These are phyloP conservation scores for Pichia sp. DNA, from an alignment of 1,139 yeast genomes.

Conservation along the genomic window DNA sequence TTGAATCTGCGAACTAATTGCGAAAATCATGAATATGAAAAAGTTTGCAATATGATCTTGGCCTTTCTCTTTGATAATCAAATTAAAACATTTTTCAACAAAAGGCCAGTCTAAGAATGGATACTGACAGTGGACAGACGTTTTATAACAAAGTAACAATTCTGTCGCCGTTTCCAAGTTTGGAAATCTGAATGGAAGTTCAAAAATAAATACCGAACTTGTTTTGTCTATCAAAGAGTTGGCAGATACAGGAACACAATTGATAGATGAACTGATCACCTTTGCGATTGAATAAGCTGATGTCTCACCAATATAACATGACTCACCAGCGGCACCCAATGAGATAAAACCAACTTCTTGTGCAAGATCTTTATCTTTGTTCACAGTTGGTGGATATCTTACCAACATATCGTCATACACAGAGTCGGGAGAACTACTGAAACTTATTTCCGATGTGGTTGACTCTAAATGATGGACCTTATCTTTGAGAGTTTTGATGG, in stretches of 20 bases:
- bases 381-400: constrained; percentile 11
- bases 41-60: constrained; percentile 31
- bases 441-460: constrained; percentile 16
- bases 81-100: constrained; percentile 29
- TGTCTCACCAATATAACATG: constrained; percentile 31
- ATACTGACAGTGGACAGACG: constrained; percentile 32
- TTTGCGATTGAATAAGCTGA: constrained; percentile 32
- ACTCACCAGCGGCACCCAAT: constrained; percentile 31
- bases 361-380: constrained; percentile 20
- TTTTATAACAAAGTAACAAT: constrained; percentile 21
- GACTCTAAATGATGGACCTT: constrained; percentile 22
- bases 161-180: constrained; percentile 33
- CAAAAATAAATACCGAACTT: constrained; percentile 1
- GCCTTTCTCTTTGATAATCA: constrained; percentile 25
- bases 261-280: constrained; percentile 28
- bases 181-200: constrained; percentile 33
- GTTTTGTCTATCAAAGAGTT: constrained; percentile 5
- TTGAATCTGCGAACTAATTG: constrained; percentile 49
- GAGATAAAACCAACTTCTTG: constrained; percentile 32
- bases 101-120: constrained; percentile 34
- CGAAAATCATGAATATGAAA: constrained; percentile 51
- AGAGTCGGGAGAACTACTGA: constrained; percentile 15
- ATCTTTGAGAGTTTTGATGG: constrained; percentile 35
- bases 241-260: constrained; percentile 11
- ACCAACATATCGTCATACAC: not conserved